A percentile compares a stretch with the other conserved stretches of the same genome.
These are phyloP conservation scores for Leptodontidium sp. DNA, from an alignment of 2,329 filamentous ascomycete genomes.

Conservation along the genomic window DNA sequence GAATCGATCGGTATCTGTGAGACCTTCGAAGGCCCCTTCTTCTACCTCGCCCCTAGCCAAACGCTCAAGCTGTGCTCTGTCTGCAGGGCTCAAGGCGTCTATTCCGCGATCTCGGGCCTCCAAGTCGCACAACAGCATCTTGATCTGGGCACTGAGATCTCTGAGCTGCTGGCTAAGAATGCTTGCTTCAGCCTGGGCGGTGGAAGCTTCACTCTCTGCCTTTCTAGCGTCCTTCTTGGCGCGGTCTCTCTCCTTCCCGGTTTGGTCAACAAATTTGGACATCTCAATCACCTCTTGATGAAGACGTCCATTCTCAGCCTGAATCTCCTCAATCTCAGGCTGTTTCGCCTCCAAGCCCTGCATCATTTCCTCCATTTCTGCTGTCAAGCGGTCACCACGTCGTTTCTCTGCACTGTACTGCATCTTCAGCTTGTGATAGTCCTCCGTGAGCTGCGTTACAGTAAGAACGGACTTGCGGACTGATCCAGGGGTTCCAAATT, in stretches of 20 bases:
- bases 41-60: constrained; percentile 79
- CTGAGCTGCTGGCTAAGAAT: constrained; percentile 87
- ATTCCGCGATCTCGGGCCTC: constrained; percentile 83
- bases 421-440: constrained; percentile 73
- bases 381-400: constrained; percentile 75
- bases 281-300: constrained; percentile 84
- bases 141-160: constrained; percentile 88
- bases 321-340: constrained; percentile 87
- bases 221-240: constrained; percentile 82
- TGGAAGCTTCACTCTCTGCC: constrained; percentile 75
- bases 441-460: constrained; percentile 69
- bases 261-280: constrained; percentile 83
- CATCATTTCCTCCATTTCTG: constrained; percentile 86
- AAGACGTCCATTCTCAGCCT: constrained; percentile 80
- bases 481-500: constrained; percentile 67
- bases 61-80: constrained; percentile 78
- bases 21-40: constrained; percentile 74
- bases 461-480: constrained; percentile 63
- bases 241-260: constrained; percentile 79
- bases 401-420: constrained; percentile 78
- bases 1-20: constrained; percentile 86
- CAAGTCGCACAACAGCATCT: constrained; percentile 87
- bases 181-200: constrained; percentile 71
- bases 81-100: constrained; percentile 73
- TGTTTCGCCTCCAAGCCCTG: constrained; percentile 83